Evolutionary conservation across 169 alveolate genomes (phyloP).

Genomic region (Cryptosporidium muris): DNA sequence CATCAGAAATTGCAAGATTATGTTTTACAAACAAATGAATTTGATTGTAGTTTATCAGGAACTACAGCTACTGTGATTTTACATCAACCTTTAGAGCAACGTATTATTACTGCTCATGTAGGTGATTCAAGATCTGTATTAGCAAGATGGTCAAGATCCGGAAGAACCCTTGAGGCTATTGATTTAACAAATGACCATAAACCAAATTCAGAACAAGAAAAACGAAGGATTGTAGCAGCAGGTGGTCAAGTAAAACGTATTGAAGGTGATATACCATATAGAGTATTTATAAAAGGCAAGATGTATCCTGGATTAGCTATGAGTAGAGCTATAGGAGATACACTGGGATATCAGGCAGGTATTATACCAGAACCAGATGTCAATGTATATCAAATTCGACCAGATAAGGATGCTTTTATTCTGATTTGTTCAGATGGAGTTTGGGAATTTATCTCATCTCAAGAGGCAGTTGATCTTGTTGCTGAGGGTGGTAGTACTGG

Average conservation of each 20-base stretch:
- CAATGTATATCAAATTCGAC: conserved; percentile 41
- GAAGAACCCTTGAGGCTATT: conserved; percentile 75
- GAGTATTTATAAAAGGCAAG: conserved; percentile 84
- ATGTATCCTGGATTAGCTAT: conserved; percentile 90
- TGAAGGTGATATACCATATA: conserved; percentile 83
- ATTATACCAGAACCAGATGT: conserved; percentile 85
- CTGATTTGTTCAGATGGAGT: conserved; percentile 87
- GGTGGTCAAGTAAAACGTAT: conserved; percentile 87
- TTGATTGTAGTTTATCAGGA: conserved; percentile 82
- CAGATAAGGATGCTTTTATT: conserved; percentile 78
- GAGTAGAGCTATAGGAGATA: conserved; percentile 91
- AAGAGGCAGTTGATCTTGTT: conserved; percentile 83
- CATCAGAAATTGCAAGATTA: conserved; percentile 73
- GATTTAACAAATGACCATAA: conserved; percentile 84
- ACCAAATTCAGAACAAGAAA: conserved; percentile 83
- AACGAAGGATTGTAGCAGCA: conserved; percentile 79
- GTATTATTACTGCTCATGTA: conserved; percentile 82
- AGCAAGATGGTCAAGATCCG: conserved; percentile 78
- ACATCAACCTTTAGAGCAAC: conserved; percentile 72
- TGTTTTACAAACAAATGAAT: conserved; percentile 76
- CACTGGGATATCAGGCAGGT: conserved; percentile 86
- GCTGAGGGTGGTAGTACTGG: conserved; percentile 76
- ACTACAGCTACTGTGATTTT: conserved; percentile 79
- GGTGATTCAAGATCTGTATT: conserved; percentile 87
- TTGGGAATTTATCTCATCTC: conserved; percentile 84